Evolutionary conservation across 768 basidiomycete species (phyloP).

Genomic region (Rhodotorula diobovata): DNA sequence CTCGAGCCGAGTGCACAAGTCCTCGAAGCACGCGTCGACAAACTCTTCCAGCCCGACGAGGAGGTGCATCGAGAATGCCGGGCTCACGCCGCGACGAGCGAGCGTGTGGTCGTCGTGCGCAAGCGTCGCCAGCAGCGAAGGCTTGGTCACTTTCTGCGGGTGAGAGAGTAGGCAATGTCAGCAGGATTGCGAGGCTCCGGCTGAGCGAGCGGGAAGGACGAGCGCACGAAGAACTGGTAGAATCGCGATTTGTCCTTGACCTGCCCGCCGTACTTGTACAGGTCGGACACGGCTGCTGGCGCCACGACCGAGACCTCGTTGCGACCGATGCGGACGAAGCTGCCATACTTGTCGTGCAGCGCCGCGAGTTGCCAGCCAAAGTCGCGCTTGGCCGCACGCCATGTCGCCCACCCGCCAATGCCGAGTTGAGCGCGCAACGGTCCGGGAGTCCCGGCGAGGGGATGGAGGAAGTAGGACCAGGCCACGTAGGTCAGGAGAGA

Average conservation of each 20-base stretch:
- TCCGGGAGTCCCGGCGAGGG: neutral
- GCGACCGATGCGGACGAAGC: neutral
- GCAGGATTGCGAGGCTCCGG: neutral
- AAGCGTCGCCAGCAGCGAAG: slow-evolving; percentile 10
- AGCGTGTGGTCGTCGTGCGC: neutral
- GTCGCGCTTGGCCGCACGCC: slow-evolving; percentile 10
- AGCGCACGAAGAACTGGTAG: slow-evolving; percentile 10
- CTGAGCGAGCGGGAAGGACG: neutral
- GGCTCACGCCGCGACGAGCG: slow-evolving; percentile 1
- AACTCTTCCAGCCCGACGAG: slow-evolving; percentile 13
- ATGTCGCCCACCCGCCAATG: slow-evolving; percentile 1
- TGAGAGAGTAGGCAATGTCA: neutral
- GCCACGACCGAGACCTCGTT: slow-evolving; percentile 11
- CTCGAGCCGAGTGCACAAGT: slow-evolving; percentile 3
- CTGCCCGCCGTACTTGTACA: neutral
- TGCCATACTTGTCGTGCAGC: neutral
- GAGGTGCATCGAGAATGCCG: slow-evolving; percentile 15
- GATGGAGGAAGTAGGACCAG: neutral
- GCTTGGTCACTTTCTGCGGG: neutral
- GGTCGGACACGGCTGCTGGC: neutral
- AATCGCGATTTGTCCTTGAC: neutral
- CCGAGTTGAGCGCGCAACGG: slow-evolving; percentile 1
- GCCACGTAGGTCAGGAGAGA: neutral
- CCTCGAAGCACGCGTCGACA: slow-evolving; percentile 11
- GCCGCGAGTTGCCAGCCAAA: slow-evolving; percentile 2